Conservation (phyloP, 148 eudicot genomes). For the Amaranthus palmeri region DNA sequence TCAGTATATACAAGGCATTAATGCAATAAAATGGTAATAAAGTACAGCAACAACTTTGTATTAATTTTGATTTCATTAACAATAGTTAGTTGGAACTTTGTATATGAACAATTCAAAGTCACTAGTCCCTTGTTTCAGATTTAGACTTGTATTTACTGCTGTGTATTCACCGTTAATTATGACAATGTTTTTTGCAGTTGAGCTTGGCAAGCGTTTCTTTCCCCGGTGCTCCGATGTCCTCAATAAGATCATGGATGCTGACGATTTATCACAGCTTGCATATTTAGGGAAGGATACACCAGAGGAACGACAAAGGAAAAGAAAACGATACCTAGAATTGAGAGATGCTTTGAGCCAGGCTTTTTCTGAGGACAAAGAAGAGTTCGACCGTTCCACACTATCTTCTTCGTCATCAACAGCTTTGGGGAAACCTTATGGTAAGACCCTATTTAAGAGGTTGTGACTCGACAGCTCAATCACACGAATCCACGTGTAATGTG, state of each 20-base stretch:
- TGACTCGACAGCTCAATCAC: not conserved
- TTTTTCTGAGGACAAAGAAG: conserved; percentile 65
- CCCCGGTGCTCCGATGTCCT: conserved; percentile 84
- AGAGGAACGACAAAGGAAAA: conserved; percentile 61
- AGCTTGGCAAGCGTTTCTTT: conserved; percentile 82
- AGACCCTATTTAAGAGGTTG: conserved; percentile 31
- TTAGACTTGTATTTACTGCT: not conserved
- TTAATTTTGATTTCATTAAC: no score
- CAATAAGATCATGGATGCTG: conserved; percentile 66
- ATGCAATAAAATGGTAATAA: no score
- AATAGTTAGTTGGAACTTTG: no score
- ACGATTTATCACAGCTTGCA: conserved; percentile 56
- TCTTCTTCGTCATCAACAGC: conserved; percentile 60
- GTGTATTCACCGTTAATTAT: not conserved
- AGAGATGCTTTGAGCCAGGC: conserved; percentile 61
- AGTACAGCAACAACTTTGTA: no score
- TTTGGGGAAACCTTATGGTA: conserved; percentile 31
- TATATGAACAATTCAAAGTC: no score
- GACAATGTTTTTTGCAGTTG: conserved; percentile 43
- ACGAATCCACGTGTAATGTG: conserved; percentile 19
- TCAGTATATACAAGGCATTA: no score
- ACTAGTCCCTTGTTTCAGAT: not conserved
- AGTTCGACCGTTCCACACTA: conserved; percentile 31
- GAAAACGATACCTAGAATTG: conserved; percentile 49
- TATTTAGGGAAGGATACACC: conserved; percentile 38